Base-by-base conservation (phyloP, 768 basidiomycete genomes). In the Lactarius trivialis region DNA sequence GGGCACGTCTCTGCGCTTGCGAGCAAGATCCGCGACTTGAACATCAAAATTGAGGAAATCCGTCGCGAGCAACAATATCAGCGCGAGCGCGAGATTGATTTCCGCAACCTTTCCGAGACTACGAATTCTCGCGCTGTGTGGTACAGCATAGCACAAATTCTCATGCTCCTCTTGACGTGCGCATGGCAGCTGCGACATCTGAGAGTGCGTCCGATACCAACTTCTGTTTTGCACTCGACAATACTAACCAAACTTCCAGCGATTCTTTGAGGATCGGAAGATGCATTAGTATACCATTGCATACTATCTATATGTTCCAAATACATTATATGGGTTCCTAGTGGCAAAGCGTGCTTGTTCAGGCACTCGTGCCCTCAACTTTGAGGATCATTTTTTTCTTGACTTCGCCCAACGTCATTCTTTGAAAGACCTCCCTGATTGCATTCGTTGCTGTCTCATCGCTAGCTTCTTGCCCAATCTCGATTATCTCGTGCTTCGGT, bases 11-110 rank as follows among this genome's bases (percentile, higher is more conserved):
- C 86, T 3, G 86, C 90, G 68, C 77, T 95, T 37, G 88, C 91
- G 0, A 71, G 81, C 53, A 93, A 92, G 74, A 80, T 99, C 59
- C 86, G 92, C 30, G 97, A 98, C 70, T 79, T 99, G 64, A 99
- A 98, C 75, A 82, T 85, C 70, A 96, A 93, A 74, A 79, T 99
- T 54, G 91, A 91, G 73, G 93, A 96, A 69, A 89, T 98, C 59
- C 81, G 93, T 51, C 80, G 93, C 28, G 97, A 98, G 75, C 97
- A 99, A 76, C 91, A 95, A 74, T 99, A 98, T 72, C 96, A 98
- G 77, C 82, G 97, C 48, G 96, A 99, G 76, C 79, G 97, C 67
- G 97, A 99, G 75, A 80, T 90, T 12, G 88, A 91, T 68, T 99
- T 89, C 72, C 78, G 97, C 41, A 78, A 93, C 74, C 74, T 98